Evolutionary conservation across 129 eudicot genomes (phyloP).

Genomic region (Rutidosis leptorrhynchoides): DNA sequence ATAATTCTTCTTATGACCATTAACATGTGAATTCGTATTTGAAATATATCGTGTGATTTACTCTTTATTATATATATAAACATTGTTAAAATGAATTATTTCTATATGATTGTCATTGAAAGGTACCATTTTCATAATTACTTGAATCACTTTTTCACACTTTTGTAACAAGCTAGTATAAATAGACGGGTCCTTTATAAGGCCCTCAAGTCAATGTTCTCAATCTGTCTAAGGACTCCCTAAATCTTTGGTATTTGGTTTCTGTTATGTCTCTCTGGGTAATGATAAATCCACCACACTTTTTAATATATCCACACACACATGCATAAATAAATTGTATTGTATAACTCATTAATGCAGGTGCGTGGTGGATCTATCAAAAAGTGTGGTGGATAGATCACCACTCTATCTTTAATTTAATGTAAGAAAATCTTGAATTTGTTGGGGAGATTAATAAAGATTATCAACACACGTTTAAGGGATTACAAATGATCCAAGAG

Average conservation of each 20-base stretch:
- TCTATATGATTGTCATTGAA: neutral
- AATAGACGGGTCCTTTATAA: neutral
- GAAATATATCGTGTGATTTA: neutral
- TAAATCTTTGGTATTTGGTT: too few species aligned
- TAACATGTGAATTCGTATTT: neutral
- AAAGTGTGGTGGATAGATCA: too few species aligned
- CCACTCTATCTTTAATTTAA: too few species aligned
- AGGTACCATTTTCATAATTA: too few species aligned
- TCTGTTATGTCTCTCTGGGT: too few species aligned
- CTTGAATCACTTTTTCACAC: neutral
- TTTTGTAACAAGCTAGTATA: neutral
- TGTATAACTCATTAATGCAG: too few species aligned
- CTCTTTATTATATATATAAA: too few species aligned
- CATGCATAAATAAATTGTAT: too few species aligned
- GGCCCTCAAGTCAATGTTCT: neutral
- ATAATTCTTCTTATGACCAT: too few species aligned
- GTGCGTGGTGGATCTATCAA: too few species aligned
- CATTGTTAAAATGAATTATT: neutral
- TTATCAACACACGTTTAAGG: constrained; percentile 45
- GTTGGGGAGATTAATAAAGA: neutral
- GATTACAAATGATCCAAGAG: constrained; percentile 86
- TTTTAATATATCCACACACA: too few species aligned
- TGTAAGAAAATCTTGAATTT: neutral
- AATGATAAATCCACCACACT: too few species aligned
- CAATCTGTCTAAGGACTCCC: neutral